Percentiles rank a stretch among this genome's conserved stretches.
These are phyloP conservation scores for Pythium plurisporium DNA, from an alignment of 352 stramenopile species.

Conservation along the genomic window DNA sequence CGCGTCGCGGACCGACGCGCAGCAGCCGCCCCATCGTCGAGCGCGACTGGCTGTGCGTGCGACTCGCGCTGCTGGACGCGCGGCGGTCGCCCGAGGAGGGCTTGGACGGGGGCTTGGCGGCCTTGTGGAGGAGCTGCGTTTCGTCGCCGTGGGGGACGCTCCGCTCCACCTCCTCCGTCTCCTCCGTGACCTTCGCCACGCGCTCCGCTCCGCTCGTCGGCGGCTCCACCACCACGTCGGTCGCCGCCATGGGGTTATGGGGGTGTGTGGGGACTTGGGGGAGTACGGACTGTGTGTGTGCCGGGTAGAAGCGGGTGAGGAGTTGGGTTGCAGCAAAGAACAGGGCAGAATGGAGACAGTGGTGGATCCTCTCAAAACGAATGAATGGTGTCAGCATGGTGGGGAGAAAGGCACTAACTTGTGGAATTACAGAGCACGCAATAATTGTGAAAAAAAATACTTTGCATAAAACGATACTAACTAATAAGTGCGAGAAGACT, in stretches of 20 bases:
- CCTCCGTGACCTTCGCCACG: too few relatives aligned
- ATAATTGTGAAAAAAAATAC: neutral
- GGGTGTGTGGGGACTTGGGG: neutral
- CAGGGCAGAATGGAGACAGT: conserved; percentile 3
- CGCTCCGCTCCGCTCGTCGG: too few relatives aligned
- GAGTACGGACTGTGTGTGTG: too few relatives aligned
- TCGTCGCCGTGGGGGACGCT: neutral
- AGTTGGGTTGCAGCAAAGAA: conserved; percentile 1
- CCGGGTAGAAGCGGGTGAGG: neutral
- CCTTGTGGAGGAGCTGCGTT: neutral
- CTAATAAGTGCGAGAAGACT: too few relatives aligned
- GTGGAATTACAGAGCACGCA: neutral
- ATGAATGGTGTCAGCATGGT: too few relatives aligned
- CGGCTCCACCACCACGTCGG: neutral
- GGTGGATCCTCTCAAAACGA: neutral
- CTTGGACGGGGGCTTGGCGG: too few relatives aligned
- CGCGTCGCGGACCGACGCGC: neutral
- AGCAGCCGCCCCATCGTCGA: conserved; percentile 11
- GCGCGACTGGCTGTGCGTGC: conserved; percentile 21
- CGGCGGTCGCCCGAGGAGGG: neutral
- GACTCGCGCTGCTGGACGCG: conserved; percentile 11
- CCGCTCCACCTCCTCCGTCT: too few relatives aligned
- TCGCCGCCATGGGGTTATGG: neutral
- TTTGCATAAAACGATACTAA: neutral
- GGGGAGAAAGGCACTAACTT: too few relatives aligned